phyloP scores from a whole-genome alignment of 768 basidiomycete species.

The Tremella fuciformis region DNA sequence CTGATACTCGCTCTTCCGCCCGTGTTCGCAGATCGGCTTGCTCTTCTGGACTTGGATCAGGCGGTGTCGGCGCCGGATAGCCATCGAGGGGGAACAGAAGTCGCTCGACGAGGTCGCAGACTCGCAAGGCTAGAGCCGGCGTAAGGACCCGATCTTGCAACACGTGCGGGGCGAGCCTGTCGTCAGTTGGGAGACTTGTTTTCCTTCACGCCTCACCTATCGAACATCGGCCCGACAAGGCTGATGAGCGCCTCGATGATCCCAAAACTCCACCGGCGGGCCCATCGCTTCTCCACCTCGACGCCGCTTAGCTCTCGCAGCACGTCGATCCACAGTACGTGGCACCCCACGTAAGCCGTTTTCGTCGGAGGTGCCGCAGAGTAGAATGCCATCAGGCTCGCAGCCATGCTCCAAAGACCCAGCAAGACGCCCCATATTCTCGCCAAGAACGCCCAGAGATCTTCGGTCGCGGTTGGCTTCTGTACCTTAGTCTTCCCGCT shows the following conservation, averaged over 20 bases:
- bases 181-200: conserved; percentile 7
- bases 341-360: conserved; percentile 5
- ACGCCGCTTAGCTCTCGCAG: conserved; percentile 18
- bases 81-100: conserved; percentile 75
- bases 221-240: conserved; percentile 21
- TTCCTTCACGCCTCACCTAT: conserved; percentile 24
- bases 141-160: conserved; percentile 61
- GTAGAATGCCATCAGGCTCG: conserved; percentile 9
- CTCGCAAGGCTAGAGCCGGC: conserved; percentile 58
- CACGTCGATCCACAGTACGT: conserved; percentile 13
- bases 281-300: conserved; percentile 20
- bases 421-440: conserved; percentile 4
- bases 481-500: not conserved
- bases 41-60: conserved; percentile 75
- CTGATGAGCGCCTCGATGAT: conserved; percentile 22
- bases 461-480: not conserved
- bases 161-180: conserved; percentile 68
- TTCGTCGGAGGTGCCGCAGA: conserved; percentile 9
- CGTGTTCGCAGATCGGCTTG: conserved; percentile 60
- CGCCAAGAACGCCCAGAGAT: not conserved
- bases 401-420: conserved; percentile 2
- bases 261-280: conserved; percentile 21
- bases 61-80: conserved; percentile 70
- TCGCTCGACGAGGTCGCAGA: conserved; percentile 62
- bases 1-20: conserved; percentile 54